Conservation (phyloP, 306 rosid genomes). For the Vigna mungo region DNA sequence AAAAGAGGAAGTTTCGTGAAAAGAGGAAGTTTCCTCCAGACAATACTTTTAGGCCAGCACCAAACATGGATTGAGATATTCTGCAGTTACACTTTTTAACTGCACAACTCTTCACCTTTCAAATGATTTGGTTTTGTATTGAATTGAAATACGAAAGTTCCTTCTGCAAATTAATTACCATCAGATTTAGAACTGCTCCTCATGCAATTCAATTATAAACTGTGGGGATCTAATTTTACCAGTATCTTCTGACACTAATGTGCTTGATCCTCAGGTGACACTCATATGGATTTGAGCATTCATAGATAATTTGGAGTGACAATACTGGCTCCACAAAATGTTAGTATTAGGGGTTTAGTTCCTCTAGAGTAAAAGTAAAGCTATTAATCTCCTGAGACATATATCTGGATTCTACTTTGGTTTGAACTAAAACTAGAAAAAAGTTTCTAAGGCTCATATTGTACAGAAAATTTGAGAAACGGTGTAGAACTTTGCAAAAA, state of each 20-base stretch:
- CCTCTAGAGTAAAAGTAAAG: neutral
- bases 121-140: neutral
- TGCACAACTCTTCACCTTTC: neutral
- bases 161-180: neutral
- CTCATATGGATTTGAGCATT: slow-evolving; percentile 7
- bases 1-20: neutral
- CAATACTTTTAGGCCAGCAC: neutral
- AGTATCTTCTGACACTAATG: neutral
- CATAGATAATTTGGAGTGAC: neutral
- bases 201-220: neutral
- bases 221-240: neutral
- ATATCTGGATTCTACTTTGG: neutral
- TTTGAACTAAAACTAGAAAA: slow-evolving; percentile 18
- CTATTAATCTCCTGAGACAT: neutral
- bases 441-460: neutral
- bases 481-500: slow-evolving; percentile 23
- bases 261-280: neutral
- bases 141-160: neutral
- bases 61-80: neutral
- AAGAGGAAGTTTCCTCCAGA: neutral
- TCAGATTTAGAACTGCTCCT: neutral
- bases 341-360: neutral
- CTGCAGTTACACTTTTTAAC: neutral
- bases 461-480: slow-evolving; percentile 28
- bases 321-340: neutral